Evolutionary conservation across 257 asterid species (phyloP), one percentile per base, ranked within the genome.

Genomic region (Nicotiana sylvestris): DNA sequence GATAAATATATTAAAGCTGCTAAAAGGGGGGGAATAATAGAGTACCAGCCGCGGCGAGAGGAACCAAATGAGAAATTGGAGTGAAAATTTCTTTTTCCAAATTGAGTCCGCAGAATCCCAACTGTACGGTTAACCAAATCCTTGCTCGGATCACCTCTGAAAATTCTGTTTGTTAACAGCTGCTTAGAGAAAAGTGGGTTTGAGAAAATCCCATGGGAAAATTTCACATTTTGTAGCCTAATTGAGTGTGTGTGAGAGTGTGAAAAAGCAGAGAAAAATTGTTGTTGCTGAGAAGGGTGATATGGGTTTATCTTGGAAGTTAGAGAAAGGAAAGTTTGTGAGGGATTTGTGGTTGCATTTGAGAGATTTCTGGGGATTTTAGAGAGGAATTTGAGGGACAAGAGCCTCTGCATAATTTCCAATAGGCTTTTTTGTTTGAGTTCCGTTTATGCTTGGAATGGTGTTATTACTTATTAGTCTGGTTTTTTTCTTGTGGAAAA

Each of bases 21-120:
- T 72, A 66, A 51, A 17, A 7, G 53, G 35, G 77, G 53, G 66
- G 51, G 12, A 17, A 81, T 43, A 30, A 35, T 4, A 15, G 1
- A 66, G 66, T 81, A 81, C 83, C 83, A 25, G 66, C 51, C 25
- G 51, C 51, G 65, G 16, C 10, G 67, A 81, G 55, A 17, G 83
- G 78, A 66, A 81, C 80, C 80, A 51, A 66, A 58, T 27, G 55
- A 66, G 83, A n/a, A 81, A 10, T 66, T 60, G 17, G 82, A 80
- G 3, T 30, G 82, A 43, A 80, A 80, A 62, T 46, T 58, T 51
- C 83, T 55, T 53, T 78, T 21, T 66, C 67, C 65, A 66, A 67
- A 29, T 8, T 18, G 67, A 32, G 64, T 51, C 68, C 83, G 11
- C 56, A 53, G 30, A 39, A 66, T 3, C 77, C 83, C 64, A 66